Evolutionary conservation across 441 rosid genomes (phyloP), one percentile per base, ranked within the genome.

Genomic region (Gossypium lobatum): DNA sequence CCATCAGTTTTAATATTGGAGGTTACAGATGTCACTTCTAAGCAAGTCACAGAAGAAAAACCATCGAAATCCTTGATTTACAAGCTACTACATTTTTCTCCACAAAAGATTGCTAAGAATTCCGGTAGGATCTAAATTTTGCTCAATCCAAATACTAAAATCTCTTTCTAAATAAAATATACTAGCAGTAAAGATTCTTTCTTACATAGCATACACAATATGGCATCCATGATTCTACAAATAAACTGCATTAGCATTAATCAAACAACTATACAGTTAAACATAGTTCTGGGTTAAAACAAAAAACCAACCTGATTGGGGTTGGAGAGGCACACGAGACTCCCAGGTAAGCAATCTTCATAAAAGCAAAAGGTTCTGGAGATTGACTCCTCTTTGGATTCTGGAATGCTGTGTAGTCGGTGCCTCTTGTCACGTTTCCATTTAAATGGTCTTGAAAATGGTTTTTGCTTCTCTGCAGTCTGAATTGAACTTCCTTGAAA

Each of bases 391-490:
- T 65, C 62, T 60, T 61, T 68, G 65, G 68, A 71, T 76, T 70
- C 82, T 78, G 71, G 78, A 69, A 23, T 61, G 66, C 75, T 78
- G 71, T 69, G 39, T 64, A 25, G 61, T 59, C 72, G 83, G 76
- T 60, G 78, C 81, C 70, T 86, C 75, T 70, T 83, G 57, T 48
- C 8, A 18, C 86, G 87, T 79, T 80, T 85, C 85, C 87, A 82
- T 60, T 78, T 78, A 80, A 86, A 85, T 37, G 83, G 77, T 79
- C 92, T 84, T 58, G 54, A 76, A 67, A 82, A 84, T 81, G 85
- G 85, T 72, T 58, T 77, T n/a, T 46, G 73, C 64, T 83, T 80
- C 25, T 20, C 20, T 23, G 25, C 59, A 74, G 76, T 64, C 64
- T 34, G 67, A 76, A 34, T 39, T 16, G 65, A 73, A 75, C 61